Percentiles rank a stretch among this genome's conserved stretches.
Conservation (phyloP, 257 asterid genomes). For the Verbascum thapsus region DNA sequence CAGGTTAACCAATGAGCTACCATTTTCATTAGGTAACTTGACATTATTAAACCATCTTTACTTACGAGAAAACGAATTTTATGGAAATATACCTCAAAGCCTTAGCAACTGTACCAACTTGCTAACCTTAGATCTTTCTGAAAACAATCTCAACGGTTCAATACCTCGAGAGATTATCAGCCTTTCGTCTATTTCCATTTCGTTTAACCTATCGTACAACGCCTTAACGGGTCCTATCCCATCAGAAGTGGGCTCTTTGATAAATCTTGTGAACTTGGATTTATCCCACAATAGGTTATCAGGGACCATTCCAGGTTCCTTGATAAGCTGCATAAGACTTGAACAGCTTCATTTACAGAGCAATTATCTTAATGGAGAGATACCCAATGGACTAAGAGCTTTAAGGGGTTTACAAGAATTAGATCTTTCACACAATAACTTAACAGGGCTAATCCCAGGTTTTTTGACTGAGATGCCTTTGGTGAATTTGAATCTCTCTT, state of each 20-base stretch:
- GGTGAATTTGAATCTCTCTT: too few species aligned
- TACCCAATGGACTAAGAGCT: conserved; percentile 2
- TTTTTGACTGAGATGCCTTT: conserved; percentile 14
- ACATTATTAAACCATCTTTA: not conserved
- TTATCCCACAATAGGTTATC: too few species aligned
- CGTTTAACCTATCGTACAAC: conserved; percentile 16
- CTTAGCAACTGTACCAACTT: conserved; percentile 18
- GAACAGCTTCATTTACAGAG: too few species aligned
- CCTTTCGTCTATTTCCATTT: conserved; percentile 11
- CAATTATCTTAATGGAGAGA: too few species aligned
- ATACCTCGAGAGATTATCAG: conserved; percentile 19
- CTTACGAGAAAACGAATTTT: not conserved
- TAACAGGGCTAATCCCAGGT: conserved; percentile 30
- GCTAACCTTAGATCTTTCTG: not conserved
- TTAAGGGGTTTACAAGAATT: conserved; percentile 26
- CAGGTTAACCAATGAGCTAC: conserved; percentile 3
- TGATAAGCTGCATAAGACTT: too few species aligned
- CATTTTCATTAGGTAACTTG: conserved; percentile 30
- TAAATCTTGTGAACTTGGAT: too few species aligned
- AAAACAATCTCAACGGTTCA: conserved; percentile 21
- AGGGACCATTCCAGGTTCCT: too few species aligned
- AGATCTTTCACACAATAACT: conserved; percentile 37
- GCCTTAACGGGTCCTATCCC: conserved; percentile 20
- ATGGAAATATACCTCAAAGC: conserved; percentile 26
- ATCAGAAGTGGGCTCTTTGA: conserved; percentile 18